Evolutionary conservation across 257 asterid species (phyloP), one percentile per base, ranked within the genome.

Genomic region (Penstemon eatonii): DNA sequence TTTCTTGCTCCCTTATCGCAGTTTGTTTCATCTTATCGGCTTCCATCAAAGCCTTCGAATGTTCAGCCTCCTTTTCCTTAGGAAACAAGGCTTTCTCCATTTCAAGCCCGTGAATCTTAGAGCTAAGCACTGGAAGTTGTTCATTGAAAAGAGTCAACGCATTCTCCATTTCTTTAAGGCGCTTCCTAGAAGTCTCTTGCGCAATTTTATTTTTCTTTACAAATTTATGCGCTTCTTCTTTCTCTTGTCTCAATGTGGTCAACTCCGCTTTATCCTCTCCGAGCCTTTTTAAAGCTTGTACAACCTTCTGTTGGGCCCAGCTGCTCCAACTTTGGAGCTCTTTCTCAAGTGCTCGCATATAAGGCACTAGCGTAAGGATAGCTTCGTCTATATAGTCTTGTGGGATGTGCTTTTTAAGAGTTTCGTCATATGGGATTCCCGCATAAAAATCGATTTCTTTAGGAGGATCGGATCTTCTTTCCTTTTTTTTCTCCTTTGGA

Each of bases 271-370:
- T 71, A 63, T 85, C 89, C 79, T 87, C 85, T 25, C 79, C 69
- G n/a, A 90, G 92, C 80, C 83, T 84, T 56, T 75, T 70, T 56
- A 95, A 81, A 50, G 86, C 89, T 80, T 87, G 88, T 95, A 77
- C 85, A 50, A 93, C 79, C 82, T 88, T 90, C 76, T 85, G 84
- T 11, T 74, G 84, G 3, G 88, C 88, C 96, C 96, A 93, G 38
- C 82, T 81, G 7, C 65, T 78, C 96, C 94, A 90, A 52, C 69
- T 74, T 60, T 69, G 76, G 67, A 88, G 70, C 72, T 86, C 87
- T 56, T 78, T 80, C 76, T 84, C 83, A 25, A 83, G 60, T 11
- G 67, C 78, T 79, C 79, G 68, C 76, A 75, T 71, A 41, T 66
- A 81, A 43, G 84, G 78, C 60, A 71, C 70, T 12, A 84, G 80